Base-by-base conservation (phyloP, 2,329 filamentous ascomycete genomes). In the Alternaria sp. region DNA sequence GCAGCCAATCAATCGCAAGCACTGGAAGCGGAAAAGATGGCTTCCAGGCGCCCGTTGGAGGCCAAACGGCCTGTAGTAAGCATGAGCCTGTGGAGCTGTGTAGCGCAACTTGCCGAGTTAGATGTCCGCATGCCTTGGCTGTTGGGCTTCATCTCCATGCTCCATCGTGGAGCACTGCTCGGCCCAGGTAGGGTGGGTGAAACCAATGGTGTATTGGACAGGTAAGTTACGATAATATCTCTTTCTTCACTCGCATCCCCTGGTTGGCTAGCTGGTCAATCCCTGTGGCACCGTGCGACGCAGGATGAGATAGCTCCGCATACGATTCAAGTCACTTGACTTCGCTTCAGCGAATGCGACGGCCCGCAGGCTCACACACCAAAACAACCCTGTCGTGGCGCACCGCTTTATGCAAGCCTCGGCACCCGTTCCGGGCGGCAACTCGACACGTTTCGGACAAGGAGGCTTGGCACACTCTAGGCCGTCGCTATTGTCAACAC, bases 121-220 rank as follows among this genome's bases (percentile, higher is more conserved):
- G 86, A 90, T 70, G 80, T 84, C 69, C 91, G 93, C 80, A 97
- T 97, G 93, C 95, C 95, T 67, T 98, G 95, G 95, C 86, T 97
- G 60, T 86, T 86, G 76, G 93, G 93, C 76, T 83, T 88, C 70
- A 79, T 96, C 64, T 91, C 91, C 61, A 87, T 97, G 80, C 79
- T 91, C 70, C 93, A 96, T 81, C 90, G 91, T 85, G 85, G 89
- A 70, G 86, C 89, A 74, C 81, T 95, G 75, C 84, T 85, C 74
- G 93, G 93, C 23, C 92, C 92, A 68, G 92, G 93, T 74, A 87
- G 82, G 81, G 81, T 97, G 68, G 93, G 91, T 77, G 86, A 87
- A 74, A 88, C 91, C 26, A 87, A 96, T 79, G 90, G 93, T 68
- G 86, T 89, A 79, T 83, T 97, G 81, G 95, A 98, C 84, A 96